phyloP scores from a whole-genome alignment of 2,329 filamentous ascomycete genomes.

The Clonostachys rhizophaga region DNA sequence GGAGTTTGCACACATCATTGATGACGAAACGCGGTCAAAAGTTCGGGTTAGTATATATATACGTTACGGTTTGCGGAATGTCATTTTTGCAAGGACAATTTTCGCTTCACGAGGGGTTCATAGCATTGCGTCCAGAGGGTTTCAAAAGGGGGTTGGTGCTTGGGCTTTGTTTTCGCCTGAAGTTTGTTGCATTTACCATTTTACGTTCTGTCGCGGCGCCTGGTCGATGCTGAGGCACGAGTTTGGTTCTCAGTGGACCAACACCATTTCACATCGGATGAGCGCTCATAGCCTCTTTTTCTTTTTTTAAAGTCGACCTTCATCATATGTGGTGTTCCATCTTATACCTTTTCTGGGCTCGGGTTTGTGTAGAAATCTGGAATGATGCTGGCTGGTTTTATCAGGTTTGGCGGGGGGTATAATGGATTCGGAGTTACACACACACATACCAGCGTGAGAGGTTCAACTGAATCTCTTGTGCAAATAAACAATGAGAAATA shows the following conservation, averaged over 20 bases:
- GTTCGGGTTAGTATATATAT: conserved; percentile 21
- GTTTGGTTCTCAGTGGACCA: neutral
- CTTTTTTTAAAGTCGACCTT: neutral
- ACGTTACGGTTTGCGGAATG: conserved; percentile 11
- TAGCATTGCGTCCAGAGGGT: conserved; percentile 31
- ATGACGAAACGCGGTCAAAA: conserved; percentile 4
- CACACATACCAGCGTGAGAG: no score
- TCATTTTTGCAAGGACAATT: conserved; percentile 15
- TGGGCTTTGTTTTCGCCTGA: neutral
- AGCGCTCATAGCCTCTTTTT: conserved; percentile 4
- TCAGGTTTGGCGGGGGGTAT: no score
- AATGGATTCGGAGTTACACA: no score
- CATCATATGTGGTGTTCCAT: no score
- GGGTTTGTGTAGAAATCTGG: no score
- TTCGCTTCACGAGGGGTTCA: conserved; percentile 22
- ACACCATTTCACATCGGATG: conserved; percentile 4
- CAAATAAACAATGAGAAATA: no score
- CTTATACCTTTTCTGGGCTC: no score
- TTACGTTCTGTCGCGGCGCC: no score
- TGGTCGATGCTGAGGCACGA: neutral
- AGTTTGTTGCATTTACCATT: neutral
- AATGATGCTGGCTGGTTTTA: no score
- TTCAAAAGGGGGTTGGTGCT: conserved; percentile 15
- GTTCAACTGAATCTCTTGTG: no score
- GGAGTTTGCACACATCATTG: no score